Conservation (phyloP, 768 basidiomycete genomes). For the Boletus coccyginus region DNA sequence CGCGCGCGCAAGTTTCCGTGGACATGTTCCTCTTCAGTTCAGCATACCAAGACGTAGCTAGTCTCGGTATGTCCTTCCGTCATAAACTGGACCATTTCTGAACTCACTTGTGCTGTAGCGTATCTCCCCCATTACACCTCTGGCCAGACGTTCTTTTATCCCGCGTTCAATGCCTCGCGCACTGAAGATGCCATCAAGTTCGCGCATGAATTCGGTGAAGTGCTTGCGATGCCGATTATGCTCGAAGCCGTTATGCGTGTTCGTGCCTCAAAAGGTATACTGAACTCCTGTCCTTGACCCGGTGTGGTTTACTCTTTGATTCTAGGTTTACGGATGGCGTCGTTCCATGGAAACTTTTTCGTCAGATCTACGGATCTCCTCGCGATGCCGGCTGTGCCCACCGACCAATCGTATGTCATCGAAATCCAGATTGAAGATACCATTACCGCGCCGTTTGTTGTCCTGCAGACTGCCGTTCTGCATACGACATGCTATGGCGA, state of each 20-base stretch:
- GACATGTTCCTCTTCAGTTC: slow-evolving; percentile 99
- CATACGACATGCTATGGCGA: slow-evolving; percentile 95
- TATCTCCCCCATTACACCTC: slow-evolving; percentile 96
- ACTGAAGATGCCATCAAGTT: slow-evolving; percentile 98
- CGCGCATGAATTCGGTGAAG: slow-evolving; percentile 94
- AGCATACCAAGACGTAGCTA: slow-evolving; percentile 93
- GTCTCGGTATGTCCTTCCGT: slow-evolving; percentile 54
- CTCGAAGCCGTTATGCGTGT: slow-evolving; percentile 97
- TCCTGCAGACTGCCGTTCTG: slow-evolving; percentile 90
- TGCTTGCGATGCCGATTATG: slow-evolving; percentile 91
- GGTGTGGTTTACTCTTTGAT: neutral
- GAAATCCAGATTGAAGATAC: slow-evolving; percentile 96
- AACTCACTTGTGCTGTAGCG: slow-evolving; percentile 42
- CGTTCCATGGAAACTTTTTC: slow-evolving; percentile 99
- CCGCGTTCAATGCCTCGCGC: slow-evolving; percentile 92
- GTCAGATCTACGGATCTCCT: slow-evolving; percentile 95
- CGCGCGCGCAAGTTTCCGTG: slow-evolving; percentile 93
- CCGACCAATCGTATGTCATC: slow-evolving; percentile 94
- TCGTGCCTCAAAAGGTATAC: slow-evolving; percentile 86
- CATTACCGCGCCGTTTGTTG: slow-evolving; percentile 85
- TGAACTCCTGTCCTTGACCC: neutral
- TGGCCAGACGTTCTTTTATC: slow-evolving; percentile 97
- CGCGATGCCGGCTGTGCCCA: slow-evolving; percentile 94
- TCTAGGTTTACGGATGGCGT: slow-evolving; percentile 86
- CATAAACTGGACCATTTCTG: neutral